Evolutionary conservation across 2,329 filamentous ascomycete genomes (phyloP).

Genomic region (Didymella glomerata): DNA sequence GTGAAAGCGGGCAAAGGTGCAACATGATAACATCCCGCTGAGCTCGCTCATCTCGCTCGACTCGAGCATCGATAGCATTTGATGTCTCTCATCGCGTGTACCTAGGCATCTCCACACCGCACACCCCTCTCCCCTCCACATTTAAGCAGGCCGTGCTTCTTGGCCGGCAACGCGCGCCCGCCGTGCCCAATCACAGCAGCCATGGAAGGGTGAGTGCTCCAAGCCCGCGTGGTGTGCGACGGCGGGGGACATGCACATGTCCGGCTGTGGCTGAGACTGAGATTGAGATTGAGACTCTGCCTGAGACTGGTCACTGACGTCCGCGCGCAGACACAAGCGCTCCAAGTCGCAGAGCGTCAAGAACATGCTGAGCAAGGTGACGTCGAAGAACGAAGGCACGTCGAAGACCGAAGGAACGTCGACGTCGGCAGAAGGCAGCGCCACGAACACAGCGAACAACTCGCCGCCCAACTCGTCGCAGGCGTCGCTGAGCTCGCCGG

Average conservation of each 20-base stretch:
- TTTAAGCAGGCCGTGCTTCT: conserved; percentile 19
- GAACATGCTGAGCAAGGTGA: conserved; percentile 48
- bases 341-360: conserved; percentile 52
- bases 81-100: conserved; percentile 3
- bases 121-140: conserved; percentile 12
- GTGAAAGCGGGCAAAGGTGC: conserved; percentile 10
- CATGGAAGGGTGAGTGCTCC: conserved; percentile 48
- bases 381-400: conserved; percentile 45
- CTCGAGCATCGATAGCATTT: neutral
- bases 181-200: conserved; percentile 29
- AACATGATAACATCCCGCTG: too few species aligned
- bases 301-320: too few species aligned
- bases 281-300: too few species aligned
- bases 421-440: conserved; percentile 31
- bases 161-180: conserved; percentile 24
- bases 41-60: conserved; percentile 3
- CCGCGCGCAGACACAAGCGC: conserved; percentile 52
- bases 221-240: conserved; percentile 23
- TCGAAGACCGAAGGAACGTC: conserved; percentile 40
- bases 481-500: conserved; percentile 39
- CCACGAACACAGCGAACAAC: conserved; percentile 19
- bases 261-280: conserved; percentile 18
- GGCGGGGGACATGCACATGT: conserved; percentile 16
- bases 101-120: conserved; percentile 5
- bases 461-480: conserved; percentile 34